These are phyloP conservation scores for Cystobasidium ongulense DNA, from an alignment of 768 basidiomycete species.

Conservation along the genomic window DNA sequence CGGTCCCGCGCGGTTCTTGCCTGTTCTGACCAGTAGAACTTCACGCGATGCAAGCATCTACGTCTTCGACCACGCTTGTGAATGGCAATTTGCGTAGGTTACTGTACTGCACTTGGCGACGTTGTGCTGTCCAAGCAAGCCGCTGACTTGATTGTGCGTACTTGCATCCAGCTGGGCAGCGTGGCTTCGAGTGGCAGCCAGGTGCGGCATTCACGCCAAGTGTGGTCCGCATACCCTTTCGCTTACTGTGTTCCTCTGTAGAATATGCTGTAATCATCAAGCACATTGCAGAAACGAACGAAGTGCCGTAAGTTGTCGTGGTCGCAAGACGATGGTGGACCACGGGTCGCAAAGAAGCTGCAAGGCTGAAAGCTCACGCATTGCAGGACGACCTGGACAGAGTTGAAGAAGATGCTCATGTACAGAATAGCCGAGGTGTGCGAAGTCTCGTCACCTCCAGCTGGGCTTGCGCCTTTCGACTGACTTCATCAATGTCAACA, in stretches of 20 bases:
- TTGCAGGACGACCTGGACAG: constrained; percentile 3
- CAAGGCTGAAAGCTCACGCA: neutral
- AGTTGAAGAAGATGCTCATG: constrained; percentile 5
- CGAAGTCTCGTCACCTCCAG: neutral
- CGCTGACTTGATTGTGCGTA: neutral
- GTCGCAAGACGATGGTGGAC: too few relatives aligned
- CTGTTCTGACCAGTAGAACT: too few relatives aligned
- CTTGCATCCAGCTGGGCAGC: constrained; percentile 9
- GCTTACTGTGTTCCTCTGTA: neutral
- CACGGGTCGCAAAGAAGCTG: neutral
- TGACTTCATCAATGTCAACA: constrained; percentile 42
- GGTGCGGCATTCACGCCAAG: neutral
- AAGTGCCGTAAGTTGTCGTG: neutral
- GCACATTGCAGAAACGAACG: neutral
- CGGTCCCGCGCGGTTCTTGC: too few relatives aligned
- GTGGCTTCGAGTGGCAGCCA: constrained; percentile 7
- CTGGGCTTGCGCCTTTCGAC: neutral
- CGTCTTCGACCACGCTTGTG: constrained; percentile 1
- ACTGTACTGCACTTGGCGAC: neutral
- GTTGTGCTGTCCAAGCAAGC: neutral
- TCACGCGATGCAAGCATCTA: constrained; percentile 7
- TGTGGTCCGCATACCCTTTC: neutral
- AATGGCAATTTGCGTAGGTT: constrained; percentile 7
- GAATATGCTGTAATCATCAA: neutral
- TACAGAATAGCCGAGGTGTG: constrained; percentile 18